Conservation (phyloP, 2,329 filamentous ascomycete species). For the Colletotrichum eremochloae region DNA sequence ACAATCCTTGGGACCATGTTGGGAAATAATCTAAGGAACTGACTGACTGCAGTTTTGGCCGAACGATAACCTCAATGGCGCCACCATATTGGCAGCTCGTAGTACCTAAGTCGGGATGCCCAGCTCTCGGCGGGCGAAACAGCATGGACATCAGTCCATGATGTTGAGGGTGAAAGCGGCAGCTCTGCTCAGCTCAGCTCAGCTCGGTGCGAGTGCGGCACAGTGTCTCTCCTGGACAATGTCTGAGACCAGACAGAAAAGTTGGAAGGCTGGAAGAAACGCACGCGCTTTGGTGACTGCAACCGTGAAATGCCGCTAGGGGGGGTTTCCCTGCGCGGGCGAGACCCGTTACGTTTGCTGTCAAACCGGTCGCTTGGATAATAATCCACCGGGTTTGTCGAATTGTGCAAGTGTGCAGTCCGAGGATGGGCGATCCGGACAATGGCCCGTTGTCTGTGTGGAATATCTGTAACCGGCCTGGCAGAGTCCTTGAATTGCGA, state of each 20-base stretch:
- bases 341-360: conserved; percentile 24
- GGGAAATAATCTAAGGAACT: neutral
- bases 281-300: conserved; percentile 30
- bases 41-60: conserved; percentile 11
- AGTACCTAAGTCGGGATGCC: neutral
- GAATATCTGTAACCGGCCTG: neutral
- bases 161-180: conserved; percentile 3
- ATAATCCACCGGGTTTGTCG: conserved; percentile 9
- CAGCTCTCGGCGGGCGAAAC: conserved; percentile 16
- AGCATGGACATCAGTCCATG: neutral
- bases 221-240: conserved; percentile 20
- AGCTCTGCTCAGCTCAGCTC: neutral
- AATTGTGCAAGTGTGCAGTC: conserved; percentile 20
- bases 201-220: neutral
- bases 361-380: conserved; percentile 26
- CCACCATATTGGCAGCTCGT: neutral
- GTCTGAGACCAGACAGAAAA: conserved; percentile 10
- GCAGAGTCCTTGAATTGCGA: conserved; percentile 5
- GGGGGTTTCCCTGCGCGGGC: conserved; percentile 18
- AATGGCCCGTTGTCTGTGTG: conserved; percentile 21
- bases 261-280: neutral
- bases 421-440: conserved; percentile 23
- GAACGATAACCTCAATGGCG: conserved; percentile 13
- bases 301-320: conserved; percentile 37
- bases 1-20: neutral